These are phyloP conservation scores for Ambrosiella cleistominuta DNA, from an alignment of 2,329 filamentous ascomycete genomes.

Conservation along the genomic window DNA sequence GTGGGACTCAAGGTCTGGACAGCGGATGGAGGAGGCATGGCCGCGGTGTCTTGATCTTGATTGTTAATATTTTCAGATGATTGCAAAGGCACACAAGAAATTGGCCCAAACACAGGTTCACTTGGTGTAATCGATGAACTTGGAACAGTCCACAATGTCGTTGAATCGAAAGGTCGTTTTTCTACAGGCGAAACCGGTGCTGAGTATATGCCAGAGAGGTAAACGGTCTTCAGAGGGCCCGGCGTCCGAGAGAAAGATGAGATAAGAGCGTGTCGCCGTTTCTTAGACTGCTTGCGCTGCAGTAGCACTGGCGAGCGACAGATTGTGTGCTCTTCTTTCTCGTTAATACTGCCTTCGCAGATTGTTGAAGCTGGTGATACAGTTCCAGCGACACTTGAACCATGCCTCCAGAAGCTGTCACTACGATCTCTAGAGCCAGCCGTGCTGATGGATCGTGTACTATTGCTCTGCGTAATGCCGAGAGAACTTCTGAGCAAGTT, in stretches of 20 bases:
- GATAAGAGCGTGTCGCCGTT: conserved; percentile 6
- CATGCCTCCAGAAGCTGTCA: conserved; percentile 3
- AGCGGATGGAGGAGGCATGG: conserved; percentile 3
- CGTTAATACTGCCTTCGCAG: conserved; percentile 3
- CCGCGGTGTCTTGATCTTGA: not conserved
- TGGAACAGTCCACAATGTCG: not conserved
- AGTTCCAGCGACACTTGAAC: conserved; percentile 6
- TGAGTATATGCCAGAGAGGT: not conserved
- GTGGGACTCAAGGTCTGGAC: conserved; percentile 1
- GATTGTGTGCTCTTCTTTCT: not conserved
- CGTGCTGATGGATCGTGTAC: conserved; percentile 6
- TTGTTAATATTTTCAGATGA: not conserved
- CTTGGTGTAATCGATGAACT: not conserved
- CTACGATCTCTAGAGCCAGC: conserved; percentile 1
- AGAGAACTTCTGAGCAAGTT: not conserved
- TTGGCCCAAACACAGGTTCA: not conserved
- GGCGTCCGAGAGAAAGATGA: conserved; percentile 1
- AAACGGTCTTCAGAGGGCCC: not conserved
- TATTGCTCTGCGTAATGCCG: conserved; percentile 8
- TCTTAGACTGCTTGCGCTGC: not conserved
- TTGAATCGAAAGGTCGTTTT: not conserved
- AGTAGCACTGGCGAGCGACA: not conserved
- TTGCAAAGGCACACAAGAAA: not conserved
- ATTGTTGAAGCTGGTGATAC: conserved; percentile 8
- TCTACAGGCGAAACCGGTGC: not conserved